Percentiles rank a stretch among this genome's conserved stretches.
phyloP scores from a whole-genome alignment of 2,329 filamentous ascomycete genomes.

The Aspergillus calidoustus region DNA sequence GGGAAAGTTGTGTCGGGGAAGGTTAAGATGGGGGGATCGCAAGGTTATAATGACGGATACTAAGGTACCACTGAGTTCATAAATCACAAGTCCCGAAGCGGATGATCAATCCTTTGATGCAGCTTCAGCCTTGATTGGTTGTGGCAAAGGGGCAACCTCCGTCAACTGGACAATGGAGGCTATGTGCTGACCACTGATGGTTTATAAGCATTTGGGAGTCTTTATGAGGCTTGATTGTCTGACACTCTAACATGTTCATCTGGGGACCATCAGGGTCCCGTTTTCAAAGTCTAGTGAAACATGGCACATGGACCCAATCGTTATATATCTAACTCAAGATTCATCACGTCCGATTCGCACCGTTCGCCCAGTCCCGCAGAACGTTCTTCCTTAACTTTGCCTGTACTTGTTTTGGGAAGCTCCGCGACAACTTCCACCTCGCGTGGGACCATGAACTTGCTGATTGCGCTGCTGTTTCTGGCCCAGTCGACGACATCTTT shows the following conservation, averaged over 20 bases:
- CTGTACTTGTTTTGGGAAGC: slow-evolving; percentile 94
- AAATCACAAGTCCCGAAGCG: slow-evolving; percentile 2
- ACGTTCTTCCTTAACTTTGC: slow-evolving; percentile 98
- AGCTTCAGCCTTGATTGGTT: slow-evolving; percentile 9
- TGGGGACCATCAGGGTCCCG: background rate
- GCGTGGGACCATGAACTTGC: slow-evolving; percentile 82
- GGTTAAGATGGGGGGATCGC: slow-evolving; percentile 2
- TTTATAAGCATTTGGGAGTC: slow-evolving; percentile 7
- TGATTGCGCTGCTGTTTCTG: slow-evolving; percentile 77
- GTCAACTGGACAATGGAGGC: background rate
- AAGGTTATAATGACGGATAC: slow-evolving; percentile 6
- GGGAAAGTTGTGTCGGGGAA: background rate
- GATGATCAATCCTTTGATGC: slow-evolving; percentile 8
- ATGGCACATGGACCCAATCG: background rate
- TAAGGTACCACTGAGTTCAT: background rate
- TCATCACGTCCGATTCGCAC: slow-evolving; percentile 33
- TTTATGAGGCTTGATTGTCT: background rate
- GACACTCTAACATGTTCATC: background rate
- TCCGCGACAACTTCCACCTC: slow-evolving; percentile 81
- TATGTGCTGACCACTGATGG: background rate
- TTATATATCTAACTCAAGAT: background rate
- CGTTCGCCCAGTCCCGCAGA: slow-evolving; percentile 79
- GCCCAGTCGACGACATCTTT: slow-evolving; percentile 85
- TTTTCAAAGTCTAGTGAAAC: background rate
- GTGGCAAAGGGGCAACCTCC: background rate